Evolutionary conservation across 345 rosid genomes (phyloP).

Genomic region (Salix dunnii): DNA sequence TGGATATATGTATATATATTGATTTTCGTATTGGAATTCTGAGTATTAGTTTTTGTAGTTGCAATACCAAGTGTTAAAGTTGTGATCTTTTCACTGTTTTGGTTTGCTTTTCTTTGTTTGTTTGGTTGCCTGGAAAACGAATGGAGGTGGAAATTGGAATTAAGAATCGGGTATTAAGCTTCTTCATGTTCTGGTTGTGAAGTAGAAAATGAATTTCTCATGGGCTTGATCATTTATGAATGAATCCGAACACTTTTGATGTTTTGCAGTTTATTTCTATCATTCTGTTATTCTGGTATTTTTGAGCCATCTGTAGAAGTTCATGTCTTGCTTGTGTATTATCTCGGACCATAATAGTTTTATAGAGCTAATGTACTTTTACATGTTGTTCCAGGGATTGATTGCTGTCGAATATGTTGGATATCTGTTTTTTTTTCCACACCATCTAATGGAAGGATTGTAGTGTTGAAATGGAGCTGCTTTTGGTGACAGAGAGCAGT

Average conservation of each 20-base stretch:
- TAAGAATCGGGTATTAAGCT: neutral
- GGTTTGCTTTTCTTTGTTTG: neutral
- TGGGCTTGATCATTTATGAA: neutral
- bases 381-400: slow-evolving; percentile 19
- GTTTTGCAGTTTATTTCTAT: neutral
- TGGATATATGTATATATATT: slow-evolving; percentile 3
- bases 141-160: slow-evolving; percentile 3
- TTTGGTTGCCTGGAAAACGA: slow-evolving; percentile 24
- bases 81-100: slow-evolving; percentile 4
- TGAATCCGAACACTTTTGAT: neutral
- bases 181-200: neutral
- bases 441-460: slow-evolving; percentile 9
- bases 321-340: neutral
- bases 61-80: slow-evolving; percentile 4
- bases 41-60: slow-evolving; percentile 5
- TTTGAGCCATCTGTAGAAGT: neutral
- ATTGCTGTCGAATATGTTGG: slow-evolving; percentile 13
- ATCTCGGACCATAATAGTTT: neutral
- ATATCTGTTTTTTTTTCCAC: neutral
- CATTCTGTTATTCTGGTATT: neutral
- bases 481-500: neutral
- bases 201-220: neutral
- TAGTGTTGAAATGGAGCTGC: neutral
- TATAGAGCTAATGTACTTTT: slow-evolving; percentile 10
- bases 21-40: slow-evolving; percentile 13